Evolutionary conservation across 108 stramenopile species (phyloP).

Genomic region (Thalassiosira profunda): DNA sequence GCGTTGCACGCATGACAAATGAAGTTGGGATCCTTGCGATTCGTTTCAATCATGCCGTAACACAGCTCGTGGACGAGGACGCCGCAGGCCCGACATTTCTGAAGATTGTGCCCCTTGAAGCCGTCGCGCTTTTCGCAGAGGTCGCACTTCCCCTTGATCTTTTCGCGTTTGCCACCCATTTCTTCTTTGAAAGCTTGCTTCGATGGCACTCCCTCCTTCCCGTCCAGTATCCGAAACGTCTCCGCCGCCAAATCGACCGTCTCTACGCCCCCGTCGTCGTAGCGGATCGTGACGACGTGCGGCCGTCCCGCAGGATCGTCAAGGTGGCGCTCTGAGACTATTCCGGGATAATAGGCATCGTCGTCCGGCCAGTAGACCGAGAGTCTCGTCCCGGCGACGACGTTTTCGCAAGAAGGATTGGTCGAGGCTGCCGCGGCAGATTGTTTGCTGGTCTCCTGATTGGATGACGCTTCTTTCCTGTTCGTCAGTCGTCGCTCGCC

Average conservation of each 20-base stretch:
- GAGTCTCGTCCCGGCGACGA: conserved; percentile 49
- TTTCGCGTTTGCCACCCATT: conserved; percentile 26
- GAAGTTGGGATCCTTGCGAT: conserved; percentile 37
- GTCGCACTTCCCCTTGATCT: conserved; percentile 15
- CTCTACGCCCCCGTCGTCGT: conserved; percentile 78
- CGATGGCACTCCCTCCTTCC: conserved; percentile 9
- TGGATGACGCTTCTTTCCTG: too few relatives aligned
- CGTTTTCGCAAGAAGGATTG: too few relatives aligned
- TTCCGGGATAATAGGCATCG: conserved; percentile 31
- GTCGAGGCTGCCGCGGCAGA: too few relatives aligned
- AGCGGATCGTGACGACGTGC: conserved; percentile 8
- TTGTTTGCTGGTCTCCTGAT: too few relatives aligned
- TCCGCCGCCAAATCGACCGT: conserved; percentile 61
- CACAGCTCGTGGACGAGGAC: conserved; percentile 57
- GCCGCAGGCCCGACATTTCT: conserved; percentile 42
- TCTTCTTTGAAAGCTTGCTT: conserved; percentile 38
- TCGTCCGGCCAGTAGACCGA: conserved; percentile 43
- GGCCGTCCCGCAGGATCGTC: too few relatives aligned
- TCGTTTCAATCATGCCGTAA: conserved; percentile 32
- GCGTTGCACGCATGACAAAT: conserved; percentile 55
- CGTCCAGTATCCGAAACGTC: conserved; percentile 44
- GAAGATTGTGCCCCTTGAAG: conserved; percentile 28
- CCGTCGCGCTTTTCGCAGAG: conserved; percentile 28
- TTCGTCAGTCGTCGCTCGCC: too few relatives aligned
- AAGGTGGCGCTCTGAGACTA: neutral